phyloP scores from a whole-genome alignment of 2,329 filamentous ascomycete genomes.

The Exophiala aquamarina region DNA sequence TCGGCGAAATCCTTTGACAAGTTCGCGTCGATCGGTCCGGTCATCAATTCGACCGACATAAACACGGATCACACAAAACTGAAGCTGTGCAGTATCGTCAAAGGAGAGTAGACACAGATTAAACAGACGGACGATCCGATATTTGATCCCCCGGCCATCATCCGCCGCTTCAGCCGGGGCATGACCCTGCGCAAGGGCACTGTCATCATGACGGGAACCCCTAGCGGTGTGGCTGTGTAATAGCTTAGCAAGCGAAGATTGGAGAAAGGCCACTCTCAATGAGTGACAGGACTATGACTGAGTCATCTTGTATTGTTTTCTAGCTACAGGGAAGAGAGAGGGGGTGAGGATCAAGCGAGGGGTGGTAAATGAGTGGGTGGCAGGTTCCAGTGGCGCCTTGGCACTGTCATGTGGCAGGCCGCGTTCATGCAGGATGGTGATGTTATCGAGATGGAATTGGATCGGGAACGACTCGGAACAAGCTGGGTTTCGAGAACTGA shows the following conservation, averaged over 20 bases:
- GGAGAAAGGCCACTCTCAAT: too few relatives aligned
- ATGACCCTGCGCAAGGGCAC: conserved; percentile 38
- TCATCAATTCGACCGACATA: too few relatives aligned
- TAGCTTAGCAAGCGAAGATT: too few relatives aligned
- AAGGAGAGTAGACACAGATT: conserved; percentile 37
- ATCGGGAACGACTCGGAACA: not conserved
- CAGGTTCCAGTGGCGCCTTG: too few relatives aligned
- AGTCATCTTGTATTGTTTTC: too few relatives aligned
- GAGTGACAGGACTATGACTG: too few relatives aligned
- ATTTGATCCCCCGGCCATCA: conserved; percentile 34
- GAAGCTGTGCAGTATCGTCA: conserved; percentile 33
- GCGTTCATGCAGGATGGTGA: conserved; percentile 3
- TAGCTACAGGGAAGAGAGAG: too few relatives aligned
- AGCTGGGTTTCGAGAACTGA: conserved; percentile 8
- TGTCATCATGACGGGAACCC: conserved; percentile 41
- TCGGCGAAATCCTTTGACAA: too few relatives aligned
- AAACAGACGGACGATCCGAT: conserved; percentile 38
- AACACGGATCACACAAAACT: too few relatives aligned
- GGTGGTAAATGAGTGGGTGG: too few relatives aligned
- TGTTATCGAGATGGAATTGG: conserved; percentile 6
- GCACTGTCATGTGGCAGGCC: conserved; percentile 39
- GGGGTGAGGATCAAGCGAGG: too few relatives aligned
- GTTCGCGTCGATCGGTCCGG: too few relatives aligned
- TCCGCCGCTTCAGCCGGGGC: conserved; percentile 36
- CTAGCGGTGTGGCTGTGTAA: conserved; percentile 43